Evolutionary conservation across 2,329 filamentous ascomycete species (phyloP), one percentile per base, ranked within the genome.

Genomic region (Hymenoscyphus salicellus): DNA sequence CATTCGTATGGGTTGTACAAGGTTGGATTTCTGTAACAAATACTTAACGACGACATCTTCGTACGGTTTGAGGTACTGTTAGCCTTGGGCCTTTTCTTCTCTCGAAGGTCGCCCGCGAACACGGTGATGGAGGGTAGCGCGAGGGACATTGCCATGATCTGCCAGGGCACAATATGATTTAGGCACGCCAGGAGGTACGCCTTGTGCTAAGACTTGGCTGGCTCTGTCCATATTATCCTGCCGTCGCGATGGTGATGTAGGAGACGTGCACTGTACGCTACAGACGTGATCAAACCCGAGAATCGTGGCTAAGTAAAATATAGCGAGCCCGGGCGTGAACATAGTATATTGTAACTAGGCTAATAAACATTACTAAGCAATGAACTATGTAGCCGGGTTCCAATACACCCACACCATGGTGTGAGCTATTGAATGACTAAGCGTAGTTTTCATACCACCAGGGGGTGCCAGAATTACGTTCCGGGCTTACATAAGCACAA

Each of bases 81-180:
- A 5, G 20, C 36, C n/a, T 58, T 36, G 38, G 4, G 61, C 61
- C 55, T 63, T 63, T 23, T 58, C 38, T 63, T 63, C 38, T 16
- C 17, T 63, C 41, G 61, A 63, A 36, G 11, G 61, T 59, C 55
- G 61, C 60, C 62, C 30, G 57, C 57, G 43, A 63, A 64, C 60
- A 62, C 60, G 33, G 56, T 62, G 32, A 46, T 67, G 17, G 59
- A 65, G 66, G 2, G 61, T 63, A 55, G 61, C 63, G 32, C 30
- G 28, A 32, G 63, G 58, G 52, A 65, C 55, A 32, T 63, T 26
- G 41, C 65, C 55, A 65, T 65, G 63, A 65, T 67, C 63, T 65
- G 61, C 56, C 36, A 67, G 66, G 46, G 68, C 66, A 69, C 68
- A 62, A 62, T 70, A 71, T 69, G 63, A 70, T 63, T 49, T 17